Conservation (phyloP, 768 basidiomycete species). For the Trametes meyenii region DNA sequence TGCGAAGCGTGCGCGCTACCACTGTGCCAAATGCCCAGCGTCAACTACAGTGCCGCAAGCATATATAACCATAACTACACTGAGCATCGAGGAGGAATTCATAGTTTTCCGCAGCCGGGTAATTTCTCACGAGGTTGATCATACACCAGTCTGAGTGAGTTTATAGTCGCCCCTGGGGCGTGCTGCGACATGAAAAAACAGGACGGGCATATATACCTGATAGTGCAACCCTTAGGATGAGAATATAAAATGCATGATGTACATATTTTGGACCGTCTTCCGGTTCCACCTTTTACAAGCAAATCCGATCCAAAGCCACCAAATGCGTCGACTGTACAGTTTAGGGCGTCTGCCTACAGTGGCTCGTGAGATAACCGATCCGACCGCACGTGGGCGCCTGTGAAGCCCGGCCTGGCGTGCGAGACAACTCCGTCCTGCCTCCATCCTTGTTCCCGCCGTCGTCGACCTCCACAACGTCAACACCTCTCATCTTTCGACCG, state of each 20-base stretch:
- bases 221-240: too few relatives aligned
- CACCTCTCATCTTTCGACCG: neutral
- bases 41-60: too few relatives aligned
- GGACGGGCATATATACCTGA: too few relatives aligned
- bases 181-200: too few relatives aligned
- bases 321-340: slow-evolving; percentile 17
- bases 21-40: slow-evolving; percentile 39
- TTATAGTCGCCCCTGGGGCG: too few relatives aligned
- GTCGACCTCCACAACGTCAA: slow-evolving; percentile 10
- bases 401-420: slow-evolving; percentile 24
- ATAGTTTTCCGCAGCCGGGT: too few relatives aligned
- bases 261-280: too few relatives aligned
- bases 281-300: neutral
- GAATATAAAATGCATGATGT: too few relatives aligned
- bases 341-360: slow-evolving; percentile 13
- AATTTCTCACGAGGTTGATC: too few relatives aligned
- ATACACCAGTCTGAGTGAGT: too few relatives aligned
- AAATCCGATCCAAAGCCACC: neutral
- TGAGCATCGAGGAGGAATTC: too few relatives aligned
- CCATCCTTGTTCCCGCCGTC: slow-evolving; percentile 22
- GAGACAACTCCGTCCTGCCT: slow-evolving; percentile 26
- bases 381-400: slow-evolving; percentile 19
- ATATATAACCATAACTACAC: too few relatives aligned
- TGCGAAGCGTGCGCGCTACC: slow-evolving; percentile 42
- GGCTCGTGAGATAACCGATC: slow-evolving; percentile 20